Percentiles rank a stretch among this genome's conserved stretches.
These are phyloP conservation scores for Pisolithus orientalis DNA, from an alignment of 768 basidiomycete genomes.

Conservation along the genomic window DNA sequence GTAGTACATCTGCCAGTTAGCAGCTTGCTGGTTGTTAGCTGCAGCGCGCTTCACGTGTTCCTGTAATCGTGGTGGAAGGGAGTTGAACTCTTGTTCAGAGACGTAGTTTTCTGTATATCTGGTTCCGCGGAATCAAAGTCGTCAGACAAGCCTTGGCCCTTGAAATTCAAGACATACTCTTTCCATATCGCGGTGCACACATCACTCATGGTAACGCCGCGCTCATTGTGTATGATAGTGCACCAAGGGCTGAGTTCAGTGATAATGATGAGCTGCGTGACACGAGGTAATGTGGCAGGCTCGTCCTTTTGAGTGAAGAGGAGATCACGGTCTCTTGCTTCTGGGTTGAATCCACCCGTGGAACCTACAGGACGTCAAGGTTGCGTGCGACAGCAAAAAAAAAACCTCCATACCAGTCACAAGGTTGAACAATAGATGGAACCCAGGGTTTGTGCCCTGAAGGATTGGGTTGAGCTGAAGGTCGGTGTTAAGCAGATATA, in stretches of 20 bases:
- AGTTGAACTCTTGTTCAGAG: conserved; percentile 57
- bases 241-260: conserved; percentile 70
- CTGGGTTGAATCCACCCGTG: conserved; percentile 55
- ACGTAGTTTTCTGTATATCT: conserved; percentile 69
- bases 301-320: conserved; percentile 50
- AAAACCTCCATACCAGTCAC: conserved; percentile 43
- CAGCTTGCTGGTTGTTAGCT: conserved; percentile 26
- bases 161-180: conserved; percentile 47
- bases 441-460: conserved; percentile 36
- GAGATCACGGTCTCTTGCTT: conserved; percentile 53
- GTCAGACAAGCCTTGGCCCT: background rate
- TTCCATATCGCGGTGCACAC: conserved; percentile 67
- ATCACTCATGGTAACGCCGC: conserved; percentile 71
- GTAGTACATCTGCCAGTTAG: conserved; percentile 42
- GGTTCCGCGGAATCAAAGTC: conserved; percentile 5
- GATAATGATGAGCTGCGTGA: conserved; percentile 52
- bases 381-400: background rate
- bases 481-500: conserved; percentile 68
- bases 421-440: conserved; percentile 70
- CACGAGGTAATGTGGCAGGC: conserved; percentile 65
- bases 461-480: conserved; percentile 74
- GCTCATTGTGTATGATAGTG: conserved; percentile 63
- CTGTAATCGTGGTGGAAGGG: conserved; percentile 57
- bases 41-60: conserved; percentile 67
- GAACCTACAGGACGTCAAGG: conserved; percentile 34